Conservation (phyloP, 805 yeast species). For the Limtongia smithiae region DNA sequence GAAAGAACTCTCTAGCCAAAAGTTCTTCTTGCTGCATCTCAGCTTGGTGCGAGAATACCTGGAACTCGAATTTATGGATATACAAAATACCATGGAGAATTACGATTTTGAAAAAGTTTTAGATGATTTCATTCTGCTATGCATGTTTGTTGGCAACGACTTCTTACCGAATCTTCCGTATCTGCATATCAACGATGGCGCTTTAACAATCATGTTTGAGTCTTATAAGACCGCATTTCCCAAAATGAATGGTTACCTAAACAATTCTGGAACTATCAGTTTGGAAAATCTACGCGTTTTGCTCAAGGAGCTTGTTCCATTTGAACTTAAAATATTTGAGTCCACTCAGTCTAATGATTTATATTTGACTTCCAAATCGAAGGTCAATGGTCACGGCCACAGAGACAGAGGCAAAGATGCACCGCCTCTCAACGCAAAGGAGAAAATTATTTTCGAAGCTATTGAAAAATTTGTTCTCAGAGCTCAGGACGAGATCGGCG, state of each 20-base stretch:
- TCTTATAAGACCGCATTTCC: conserved; percentile 80
- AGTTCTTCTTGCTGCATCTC: conserved; percentile 76
- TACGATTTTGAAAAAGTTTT: conserved; percentile 83
- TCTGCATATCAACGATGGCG: conserved; percentile 89
- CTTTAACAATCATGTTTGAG: conserved; percentile 85
- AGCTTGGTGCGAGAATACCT: conserved; percentile 87
- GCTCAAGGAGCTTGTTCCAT: conserved; percentile 69
- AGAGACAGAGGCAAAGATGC: conserved; percentile 52
- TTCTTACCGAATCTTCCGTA: conserved; percentile 96
- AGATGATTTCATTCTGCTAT: conserved; percentile 87
- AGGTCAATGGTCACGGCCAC: not conserved
- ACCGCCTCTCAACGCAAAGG: conserved; percentile 46
- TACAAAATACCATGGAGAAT: conserved; percentile 60
- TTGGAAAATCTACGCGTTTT: conserved; percentile 67
- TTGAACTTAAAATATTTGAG: conserved; percentile 85
- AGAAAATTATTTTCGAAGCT: conserved; percentile 57
- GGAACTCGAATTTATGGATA: conserved; percentile 74
- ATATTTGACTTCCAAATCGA: conserved; percentile 10
- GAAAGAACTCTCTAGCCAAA: conserved; percentile 65
- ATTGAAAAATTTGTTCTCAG: conserved; percentile 14
- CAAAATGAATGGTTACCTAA: conserved; percentile 76
- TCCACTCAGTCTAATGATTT: conserved; percentile 45
- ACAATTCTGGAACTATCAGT: conserved; percentile 78
- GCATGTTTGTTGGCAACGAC: conserved; percentile 96
- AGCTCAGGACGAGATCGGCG: not conserved